These are phyloP conservation scores for Rosa hybrid DNA, from an alignment of 331 rosid species.

Conservation along the genomic window DNA sequence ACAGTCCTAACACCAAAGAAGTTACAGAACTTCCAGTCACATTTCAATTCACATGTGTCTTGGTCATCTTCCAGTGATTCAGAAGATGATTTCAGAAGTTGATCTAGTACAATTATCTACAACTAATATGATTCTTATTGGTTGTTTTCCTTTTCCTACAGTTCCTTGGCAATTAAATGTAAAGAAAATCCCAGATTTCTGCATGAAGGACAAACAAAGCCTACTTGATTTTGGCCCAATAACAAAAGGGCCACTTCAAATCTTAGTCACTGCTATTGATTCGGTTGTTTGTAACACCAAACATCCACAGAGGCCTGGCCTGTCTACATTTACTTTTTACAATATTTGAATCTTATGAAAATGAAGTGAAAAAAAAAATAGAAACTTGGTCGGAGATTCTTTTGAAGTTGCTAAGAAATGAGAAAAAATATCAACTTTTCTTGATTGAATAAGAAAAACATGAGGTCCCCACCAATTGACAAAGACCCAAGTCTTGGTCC, in stretches of 20 bases:
- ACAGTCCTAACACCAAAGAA: constrained; percentile 32
- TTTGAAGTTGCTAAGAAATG: too few relatives aligned
- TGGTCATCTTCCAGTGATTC: constrained; percentile 50
- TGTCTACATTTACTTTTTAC: not conserved
- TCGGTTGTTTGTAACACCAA: not conserved
- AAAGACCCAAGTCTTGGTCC: not conserved
- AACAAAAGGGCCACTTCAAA: not conserved
- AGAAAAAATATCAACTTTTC: too few relatives aligned
- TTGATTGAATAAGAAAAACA: not conserved
- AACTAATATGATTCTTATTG: not conserved
- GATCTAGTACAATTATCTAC: not conserved
- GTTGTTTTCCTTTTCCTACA: not conserved
- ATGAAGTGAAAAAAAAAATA: too few relatives aligned
- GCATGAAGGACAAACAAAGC: not conserved
- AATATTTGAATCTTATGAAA: too few relatives aligned
- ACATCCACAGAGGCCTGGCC: not conserved
- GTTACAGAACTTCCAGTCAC: constrained; percentile 46
- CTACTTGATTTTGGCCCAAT: not conserved
- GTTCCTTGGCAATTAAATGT: not conserved
- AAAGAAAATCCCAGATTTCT: not conserved
- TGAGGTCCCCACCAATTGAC: not conserved
- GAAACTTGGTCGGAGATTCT: too few relatives aligned
- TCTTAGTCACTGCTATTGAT: not conserved
- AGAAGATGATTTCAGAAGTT: constrained; percentile 56
- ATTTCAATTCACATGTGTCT: constrained; percentile 42